These are phyloP conservation scores for Onygenales sp. DNA, from an alignment of 2,329 filamentous ascomycete genomes.

Conservation along the genomic window DNA sequence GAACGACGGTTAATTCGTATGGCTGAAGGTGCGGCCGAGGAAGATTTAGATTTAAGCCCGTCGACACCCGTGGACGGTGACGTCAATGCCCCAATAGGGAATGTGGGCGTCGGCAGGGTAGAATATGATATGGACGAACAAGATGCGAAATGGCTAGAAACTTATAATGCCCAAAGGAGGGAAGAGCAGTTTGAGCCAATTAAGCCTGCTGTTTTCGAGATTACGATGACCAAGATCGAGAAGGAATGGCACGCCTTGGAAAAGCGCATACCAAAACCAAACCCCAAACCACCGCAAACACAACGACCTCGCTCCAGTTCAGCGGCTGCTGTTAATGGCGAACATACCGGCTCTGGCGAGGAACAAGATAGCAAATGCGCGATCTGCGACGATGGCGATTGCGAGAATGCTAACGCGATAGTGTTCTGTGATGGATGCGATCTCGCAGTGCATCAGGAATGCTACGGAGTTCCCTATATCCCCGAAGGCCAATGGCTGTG, in stretches of 20 bases:
- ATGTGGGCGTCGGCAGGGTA: conserved; percentile 62
- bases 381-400: conserved; percentile 98
- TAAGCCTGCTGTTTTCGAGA: conserved; percentile 89
- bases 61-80: conserved; percentile 52
- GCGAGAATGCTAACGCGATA: conserved; percentile 97
- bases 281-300: conserved; percentile 90
- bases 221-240: conserved; percentile 97
- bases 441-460: conserved; percentile 94
- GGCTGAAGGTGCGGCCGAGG: conserved; percentile 52
- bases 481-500: conserved; percentile 98
- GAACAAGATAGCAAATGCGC: conserved; percentile 96
- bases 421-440: conserved; percentile 99
- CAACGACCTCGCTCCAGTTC: conserved; percentile 88
- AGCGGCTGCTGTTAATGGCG: conserved; percentile 89
- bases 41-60: conserved; percentile 50
- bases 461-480: conserved; percentile 97
- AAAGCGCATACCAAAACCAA: conserved; percentile 92
- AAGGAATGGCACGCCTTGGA: conserved; percentile 97
- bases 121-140: conserved; percentile 99
- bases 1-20: conserved; percentile 60
- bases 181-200: conserved; percentile 68
- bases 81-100: conserved; percentile 38
- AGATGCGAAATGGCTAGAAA: conserved; percentile 90
- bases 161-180: conserved; percentile 68
- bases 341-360: conserved; percentile 69